These are phyloP conservation scores for Cladophialophora exuberans DNA, from an alignment of 2,329 filamentous ascomycete species.

Conservation along the genomic window DNA sequence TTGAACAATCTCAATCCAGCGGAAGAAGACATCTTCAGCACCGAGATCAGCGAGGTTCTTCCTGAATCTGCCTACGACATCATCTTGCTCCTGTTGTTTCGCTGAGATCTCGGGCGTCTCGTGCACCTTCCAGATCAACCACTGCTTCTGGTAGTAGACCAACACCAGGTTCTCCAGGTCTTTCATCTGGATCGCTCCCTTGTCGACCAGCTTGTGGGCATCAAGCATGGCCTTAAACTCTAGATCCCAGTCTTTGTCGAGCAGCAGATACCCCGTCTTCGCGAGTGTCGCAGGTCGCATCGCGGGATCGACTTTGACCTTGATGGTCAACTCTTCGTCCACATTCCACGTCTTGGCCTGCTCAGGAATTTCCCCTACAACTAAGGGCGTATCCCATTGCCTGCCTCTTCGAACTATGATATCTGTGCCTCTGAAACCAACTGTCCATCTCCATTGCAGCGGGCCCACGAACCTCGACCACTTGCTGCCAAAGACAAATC, in stretches of 20 bases:
- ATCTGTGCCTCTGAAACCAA: conserved; percentile 76
- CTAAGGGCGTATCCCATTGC: conserved; percentile 67
- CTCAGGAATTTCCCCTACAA: conserved; percentile 44
- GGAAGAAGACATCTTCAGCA: conserved; percentile 87
- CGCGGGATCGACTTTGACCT: conserved; percentile 65
- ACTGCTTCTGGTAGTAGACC: conserved; percentile 61
- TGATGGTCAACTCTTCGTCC: conserved; percentile 58
- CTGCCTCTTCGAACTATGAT: conserved; percentile 79
- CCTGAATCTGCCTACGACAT: conserved; percentile 79
- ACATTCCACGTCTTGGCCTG: conserved; percentile 37
- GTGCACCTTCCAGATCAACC: conserved; percentile 66
- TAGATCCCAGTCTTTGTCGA: conserved; percentile 83
- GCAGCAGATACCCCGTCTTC: conserved; percentile 87
- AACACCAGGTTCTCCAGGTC: conserved; percentile 73
- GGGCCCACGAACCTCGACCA: conserved; percentile 63
- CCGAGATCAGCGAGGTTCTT: conserved; percentile 74
- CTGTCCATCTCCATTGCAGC: conserved; percentile 69
- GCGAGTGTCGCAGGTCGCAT: conserved; percentile 68
- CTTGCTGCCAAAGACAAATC: conserved; percentile 66
- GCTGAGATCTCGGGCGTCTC: conserved; percentile 49
- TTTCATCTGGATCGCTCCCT: conserved; percentile 55
- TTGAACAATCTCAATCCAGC: conserved; percentile 91
- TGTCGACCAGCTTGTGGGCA: conserved; percentile 71
- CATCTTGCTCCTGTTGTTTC: conserved; percentile 60
- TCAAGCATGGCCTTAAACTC: conserved; percentile 81